Percentiles rank a stretch among this genome's conserved stretches.
phyloP scores from a whole-genome alignment of 495 filamentous ascomycete species.

The Neurospora sp. region DNA sequence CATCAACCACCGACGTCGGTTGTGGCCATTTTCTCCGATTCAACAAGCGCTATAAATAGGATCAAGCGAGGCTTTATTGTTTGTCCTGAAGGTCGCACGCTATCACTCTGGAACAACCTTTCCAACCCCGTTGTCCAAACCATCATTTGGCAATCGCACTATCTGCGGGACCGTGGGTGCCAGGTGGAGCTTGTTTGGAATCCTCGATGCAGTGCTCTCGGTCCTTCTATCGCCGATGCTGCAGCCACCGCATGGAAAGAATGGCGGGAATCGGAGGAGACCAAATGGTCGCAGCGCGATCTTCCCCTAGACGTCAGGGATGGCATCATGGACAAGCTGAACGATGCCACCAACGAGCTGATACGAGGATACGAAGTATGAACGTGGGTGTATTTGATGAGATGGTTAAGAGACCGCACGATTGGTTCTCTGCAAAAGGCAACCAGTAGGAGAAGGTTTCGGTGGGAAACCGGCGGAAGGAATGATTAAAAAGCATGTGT shows the following conservation, averaged over 20 bases:
- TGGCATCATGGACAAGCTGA: neutral
- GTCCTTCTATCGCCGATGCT: neutral
- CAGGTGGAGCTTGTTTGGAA: neutral
- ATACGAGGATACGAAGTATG: no score
- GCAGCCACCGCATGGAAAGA: neutral
- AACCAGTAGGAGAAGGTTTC: no score
- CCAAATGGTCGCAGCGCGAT: neutral
- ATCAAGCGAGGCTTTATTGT: neutral
- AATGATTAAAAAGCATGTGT: no score
- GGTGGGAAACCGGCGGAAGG: no score
- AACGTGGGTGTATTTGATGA: no score
- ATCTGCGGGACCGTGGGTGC: neutral
- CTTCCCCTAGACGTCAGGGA: neutral
- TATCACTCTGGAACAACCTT: neutral
- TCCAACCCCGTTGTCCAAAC: neutral
- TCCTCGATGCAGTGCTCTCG: neutral
- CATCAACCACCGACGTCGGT: neutral
- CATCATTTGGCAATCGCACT: neutral
- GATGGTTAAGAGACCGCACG: no score
- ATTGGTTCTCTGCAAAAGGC: no score
- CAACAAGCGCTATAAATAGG: neutral
- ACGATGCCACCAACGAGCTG: neutral
- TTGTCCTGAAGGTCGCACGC: no score
- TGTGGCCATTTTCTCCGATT: neutral
- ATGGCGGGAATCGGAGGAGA: neutral